Conservation (phyloP, 495 filamentous ascomycete species). For the Xylaria cubensis region DNA sequence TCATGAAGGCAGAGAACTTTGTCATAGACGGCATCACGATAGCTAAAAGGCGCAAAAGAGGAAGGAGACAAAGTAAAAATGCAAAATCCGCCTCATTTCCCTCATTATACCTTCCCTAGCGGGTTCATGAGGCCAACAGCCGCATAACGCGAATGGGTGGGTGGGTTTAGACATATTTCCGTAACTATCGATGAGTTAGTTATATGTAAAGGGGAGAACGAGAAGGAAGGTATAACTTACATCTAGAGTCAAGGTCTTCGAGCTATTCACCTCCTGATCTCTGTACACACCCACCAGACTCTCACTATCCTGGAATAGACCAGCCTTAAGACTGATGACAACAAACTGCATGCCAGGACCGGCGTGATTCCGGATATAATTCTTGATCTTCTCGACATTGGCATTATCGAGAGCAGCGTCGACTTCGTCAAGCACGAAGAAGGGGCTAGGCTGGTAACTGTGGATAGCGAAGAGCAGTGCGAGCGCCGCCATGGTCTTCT, state of each 20-base stretch:
- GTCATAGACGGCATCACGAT: slow-evolving; percentile 8
- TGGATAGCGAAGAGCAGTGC: slow-evolving; percentile 96
- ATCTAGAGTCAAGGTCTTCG: slow-evolving; percentile 88
- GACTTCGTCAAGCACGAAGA: slow-evolving; percentile 98
- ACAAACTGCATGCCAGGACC: slow-evolving; percentile 99
- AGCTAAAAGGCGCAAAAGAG: neutral
- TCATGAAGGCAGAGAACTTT: neutral
- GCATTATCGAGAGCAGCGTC: slow-evolving; percentile 97
- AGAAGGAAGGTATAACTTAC: slow-evolving; percentile 63
- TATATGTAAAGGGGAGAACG: neutral
- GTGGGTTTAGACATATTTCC: slow-evolving; percentile 35
- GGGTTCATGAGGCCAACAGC: neutral
- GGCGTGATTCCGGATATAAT: slow-evolving; percentile 92
- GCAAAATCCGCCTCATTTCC: neutral
- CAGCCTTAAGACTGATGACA: slow-evolving; percentile 93
- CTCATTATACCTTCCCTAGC: neutral
- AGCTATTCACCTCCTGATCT: slow-evolving; percentile 91
- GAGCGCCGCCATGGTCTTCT: slow-evolving; percentile 98
- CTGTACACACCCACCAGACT: slow-evolving; percentile 93
- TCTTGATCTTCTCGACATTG: slow-evolving; percentile 92
- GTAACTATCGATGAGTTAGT: slow-evolving; percentile 30
- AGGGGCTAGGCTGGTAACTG: slow-evolving; percentile 89
- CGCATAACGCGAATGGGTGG: neutral
- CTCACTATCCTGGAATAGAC: slow-evolving; percentile 92
- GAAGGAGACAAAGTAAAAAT: neutral